phyloP scores from a whole-genome alignment of 805 yeast species.

The Yarrowia divulgata region DNA sequence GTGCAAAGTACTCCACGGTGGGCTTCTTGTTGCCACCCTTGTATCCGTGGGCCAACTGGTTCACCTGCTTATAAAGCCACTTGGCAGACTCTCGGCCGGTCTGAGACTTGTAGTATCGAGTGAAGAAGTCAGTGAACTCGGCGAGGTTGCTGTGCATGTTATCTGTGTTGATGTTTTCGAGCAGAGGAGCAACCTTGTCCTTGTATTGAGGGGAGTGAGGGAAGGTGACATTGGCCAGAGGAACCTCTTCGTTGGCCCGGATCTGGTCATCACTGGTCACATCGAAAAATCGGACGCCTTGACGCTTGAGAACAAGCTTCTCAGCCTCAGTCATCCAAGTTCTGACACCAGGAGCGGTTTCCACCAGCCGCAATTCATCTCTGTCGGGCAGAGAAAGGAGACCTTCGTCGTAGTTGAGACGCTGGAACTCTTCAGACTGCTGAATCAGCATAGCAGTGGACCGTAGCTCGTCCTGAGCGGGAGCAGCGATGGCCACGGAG shows the following conservation, averaged over 20 bases:
- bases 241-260: constrained; percentile 19
- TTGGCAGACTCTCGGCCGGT: constrained; percentile 73
- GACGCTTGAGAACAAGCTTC: constrained; percentile 54
- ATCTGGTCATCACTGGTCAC: constrained; percentile 57
- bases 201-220: constrained; percentile 57
- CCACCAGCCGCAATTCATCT: constrained; percentile 41
- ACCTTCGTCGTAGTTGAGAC: constrained; percentile 38
- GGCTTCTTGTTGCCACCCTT: constrained; percentile 52
- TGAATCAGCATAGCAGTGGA: constrained; percentile 31
- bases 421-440: constrained; percentile 35
- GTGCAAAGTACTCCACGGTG: constrained; percentile 61
- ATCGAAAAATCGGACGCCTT: constrained; percentile 67
- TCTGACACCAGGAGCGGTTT: constrained; percentile 39
- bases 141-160: constrained; percentile 63
- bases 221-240: constrained; percentile 55
- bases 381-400: constrained; percentile 28
- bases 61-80: constrained; percentile 67
- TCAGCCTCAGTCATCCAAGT: constrained; percentile 54
- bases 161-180: constrained; percentile 56
- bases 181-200: constrained; percentile 54
- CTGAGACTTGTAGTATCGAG: constrained; percentile 77
- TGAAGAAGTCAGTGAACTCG: constrained; percentile 70
- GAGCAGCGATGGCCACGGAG: constrained; percentile 19
- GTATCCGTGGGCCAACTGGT: constrained; percentile 48
- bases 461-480: constrained; percentile 14